phyloP scores from a whole-genome alignment of 805 yeast species.

The Priceomyces fermenticarens region DNA sequence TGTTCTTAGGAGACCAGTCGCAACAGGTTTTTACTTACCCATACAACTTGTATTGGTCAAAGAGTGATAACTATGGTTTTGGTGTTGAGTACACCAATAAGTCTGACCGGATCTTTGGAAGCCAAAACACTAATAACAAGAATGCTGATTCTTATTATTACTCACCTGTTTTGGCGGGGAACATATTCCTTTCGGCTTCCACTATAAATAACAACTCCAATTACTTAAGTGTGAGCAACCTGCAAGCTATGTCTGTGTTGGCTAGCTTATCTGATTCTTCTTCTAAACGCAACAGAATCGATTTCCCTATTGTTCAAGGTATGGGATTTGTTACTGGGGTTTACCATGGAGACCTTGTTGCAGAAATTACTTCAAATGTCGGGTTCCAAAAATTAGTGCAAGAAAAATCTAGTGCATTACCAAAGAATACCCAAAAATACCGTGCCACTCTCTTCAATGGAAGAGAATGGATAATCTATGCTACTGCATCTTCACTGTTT shows the following conservation, averaged over 20 bases:
- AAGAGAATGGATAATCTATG: constrained; percentile 66
- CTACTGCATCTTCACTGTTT: constrained; percentile 37
- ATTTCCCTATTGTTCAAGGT: constrained; percentile 73
- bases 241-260: constrained; percentile 50
- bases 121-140: constrained; percentile 39
- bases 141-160: constrained; percentile 47
- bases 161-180: constrained; percentile 56
- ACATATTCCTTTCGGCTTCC: constrained; percentile 54
- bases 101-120: constrained; percentile 44
- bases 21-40: constrained; percentile 64
- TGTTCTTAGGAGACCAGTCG: constrained; percentile 54
- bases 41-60: constrained; percentile 58
- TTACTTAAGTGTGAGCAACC: constrained; percentile 41
- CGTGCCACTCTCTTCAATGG: constrained; percentile 52
- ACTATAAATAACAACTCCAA: constrained; percentile 39
- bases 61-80: constrained; percentile 47
- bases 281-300: constrained; percentile 36
- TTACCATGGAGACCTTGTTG: constrained; percentile 47
- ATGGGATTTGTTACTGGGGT: constrained; percentile 76
- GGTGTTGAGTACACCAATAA: constrained; percentile 58
- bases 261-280: constrained; percentile 37
- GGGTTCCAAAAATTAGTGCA: constrained; percentile 21
- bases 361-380: constrained; percentile 32
- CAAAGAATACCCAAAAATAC: constrained; percentile 47
- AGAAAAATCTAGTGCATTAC: constrained; percentile 27